Evolutionary conservation across 1,284 basidiomycete species (phyloP).

Genomic region (Entoloma clypeatum): DNA sequence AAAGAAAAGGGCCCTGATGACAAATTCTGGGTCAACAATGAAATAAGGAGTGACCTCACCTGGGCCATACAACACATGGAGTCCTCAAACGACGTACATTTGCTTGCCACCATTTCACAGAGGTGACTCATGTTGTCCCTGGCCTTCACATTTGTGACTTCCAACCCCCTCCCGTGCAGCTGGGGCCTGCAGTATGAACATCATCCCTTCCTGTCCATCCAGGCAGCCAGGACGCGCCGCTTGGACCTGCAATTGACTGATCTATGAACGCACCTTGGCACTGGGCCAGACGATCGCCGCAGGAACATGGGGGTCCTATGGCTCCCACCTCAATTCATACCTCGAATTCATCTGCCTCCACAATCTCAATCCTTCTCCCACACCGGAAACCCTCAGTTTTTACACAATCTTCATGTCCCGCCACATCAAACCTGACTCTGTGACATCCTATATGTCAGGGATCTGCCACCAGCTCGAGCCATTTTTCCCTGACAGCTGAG

Average conservation of each 20-base stretch:
- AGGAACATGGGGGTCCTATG: conserved; percentile 16
- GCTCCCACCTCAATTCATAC: conserved; percentile 2
- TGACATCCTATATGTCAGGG: background rate
- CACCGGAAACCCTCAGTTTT: conserved; percentile 4
- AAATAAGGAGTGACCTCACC: background rate
- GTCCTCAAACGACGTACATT: background rate
- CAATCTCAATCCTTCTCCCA: background rate
- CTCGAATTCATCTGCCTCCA: conserved; percentile 2
- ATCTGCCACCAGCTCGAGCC: too few species aligned
- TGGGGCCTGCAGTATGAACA: too few species aligned
- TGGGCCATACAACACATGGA: background rate
- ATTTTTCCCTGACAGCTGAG: too few species aligned
- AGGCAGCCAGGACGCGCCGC: conserved; percentile 1
- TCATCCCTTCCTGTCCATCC: conserved; percentile 1
- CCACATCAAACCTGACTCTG: conserved; percentile 1
- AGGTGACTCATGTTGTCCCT: background rate
- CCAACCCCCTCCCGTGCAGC: background rate
- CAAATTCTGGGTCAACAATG: conserved; percentile 27
- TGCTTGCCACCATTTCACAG: background rate
- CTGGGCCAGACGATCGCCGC: conserved; percentile 30
- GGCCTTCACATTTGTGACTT: background rate
- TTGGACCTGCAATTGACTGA: conserved; percentile 22
- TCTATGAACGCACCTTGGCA: conserved; percentile 30
- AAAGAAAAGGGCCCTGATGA: conserved; percentile 21
- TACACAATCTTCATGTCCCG: background rate